Evolutionary conservation across 371 early-diverging fungal genomes (phyloP).

Genomic region (Zychaea mexicana): DNA sequence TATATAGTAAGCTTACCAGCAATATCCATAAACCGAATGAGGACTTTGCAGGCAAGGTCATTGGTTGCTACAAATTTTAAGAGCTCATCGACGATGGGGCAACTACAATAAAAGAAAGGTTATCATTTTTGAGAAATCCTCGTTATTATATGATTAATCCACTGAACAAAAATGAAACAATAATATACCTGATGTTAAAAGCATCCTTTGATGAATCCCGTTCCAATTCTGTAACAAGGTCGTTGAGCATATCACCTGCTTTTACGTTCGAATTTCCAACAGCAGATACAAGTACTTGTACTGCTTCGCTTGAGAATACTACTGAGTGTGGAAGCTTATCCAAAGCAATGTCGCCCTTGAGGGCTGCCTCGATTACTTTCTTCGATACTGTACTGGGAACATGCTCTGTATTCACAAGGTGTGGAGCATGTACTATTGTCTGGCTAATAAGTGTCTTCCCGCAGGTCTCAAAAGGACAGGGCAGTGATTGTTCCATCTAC

Average conservation of each 20-base stretch:
- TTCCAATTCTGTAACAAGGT: background rate
- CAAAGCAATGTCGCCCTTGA: background rate
- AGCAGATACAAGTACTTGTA: background rate
- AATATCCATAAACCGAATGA: slow-evolving; percentile 4
- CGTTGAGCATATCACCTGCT: background rate
- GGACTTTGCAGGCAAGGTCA: slow-evolving; percentile 8
- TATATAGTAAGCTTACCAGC: slow-evolving; percentile 3
- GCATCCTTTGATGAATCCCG: background rate
- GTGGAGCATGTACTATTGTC: background rate
- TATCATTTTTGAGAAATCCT: no score
- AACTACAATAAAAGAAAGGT: no score
- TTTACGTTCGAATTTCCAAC: background rate
- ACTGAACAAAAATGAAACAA: no score
- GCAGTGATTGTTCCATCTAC: background rate
- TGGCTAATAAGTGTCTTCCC: background rate
- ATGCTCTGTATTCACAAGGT: background rate
- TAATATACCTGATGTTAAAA: background rate
- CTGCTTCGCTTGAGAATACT: background rate
- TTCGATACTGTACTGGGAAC: background rate
- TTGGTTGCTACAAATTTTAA: background rate
- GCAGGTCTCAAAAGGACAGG: background rate
- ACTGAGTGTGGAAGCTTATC: background rate
- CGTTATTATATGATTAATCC: no score
- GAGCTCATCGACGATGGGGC: background rate
- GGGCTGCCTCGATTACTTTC: background rate